Conservation (phyloP, 352 stramenopile genomes). For the Pythium insidiosum region DNA sequence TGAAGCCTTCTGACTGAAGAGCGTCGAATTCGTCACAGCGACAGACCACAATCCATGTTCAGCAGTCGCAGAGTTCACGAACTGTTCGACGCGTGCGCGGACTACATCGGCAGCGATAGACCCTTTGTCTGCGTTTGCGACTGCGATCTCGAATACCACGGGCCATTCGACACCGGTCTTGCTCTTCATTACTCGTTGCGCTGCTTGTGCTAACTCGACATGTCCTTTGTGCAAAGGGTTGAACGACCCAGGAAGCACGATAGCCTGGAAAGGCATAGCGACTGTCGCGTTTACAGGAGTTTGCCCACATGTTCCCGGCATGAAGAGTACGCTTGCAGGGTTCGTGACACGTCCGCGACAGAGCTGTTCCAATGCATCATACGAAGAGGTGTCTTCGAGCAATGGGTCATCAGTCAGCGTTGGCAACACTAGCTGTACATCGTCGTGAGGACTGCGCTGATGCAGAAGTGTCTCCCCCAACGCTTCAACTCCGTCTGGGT, state of each 20-base stretch:
- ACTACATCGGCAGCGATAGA: slow-evolving; percentile 33
- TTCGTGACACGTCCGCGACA: too few relatives aligned
- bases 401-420: too few relatives aligned
- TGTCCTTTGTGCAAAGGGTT: slow-evolving; percentile 79
- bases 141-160: slow-evolving; percentile 67
- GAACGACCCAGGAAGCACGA: slow-evolving; percentile 76
- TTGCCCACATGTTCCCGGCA: too few relatives aligned
- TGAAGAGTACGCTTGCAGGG: too few relatives aligned
- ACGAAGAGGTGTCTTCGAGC: too few relatives aligned
- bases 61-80: slow-evolving; percentile 8
- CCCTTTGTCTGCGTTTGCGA: slow-evolving; percentile 79
- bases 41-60: slow-evolving; percentile 37
- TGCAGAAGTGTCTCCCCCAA: too few relatives aligned
- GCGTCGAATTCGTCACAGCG: slow-evolving; percentile 62
- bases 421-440: too few relatives aligned
- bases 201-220: slow-evolving; percentile 37
- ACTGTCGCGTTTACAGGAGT: too few relatives aligned
- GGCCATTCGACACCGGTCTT: slow-evolving; percentile 22
- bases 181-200: slow-evolving; percentile 30
- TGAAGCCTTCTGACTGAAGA: slow-evolving; percentile 80
- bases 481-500: too few relatives aligned
- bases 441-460: too few relatives aligned
- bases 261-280: slow-evolving; percentile 38
- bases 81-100: slow-evolving; percentile 40
- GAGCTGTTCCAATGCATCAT: too few relatives aligned